Conservation (phyloP, 352 stramenopile genomes). For the Pythium phragmitis region DNA sequence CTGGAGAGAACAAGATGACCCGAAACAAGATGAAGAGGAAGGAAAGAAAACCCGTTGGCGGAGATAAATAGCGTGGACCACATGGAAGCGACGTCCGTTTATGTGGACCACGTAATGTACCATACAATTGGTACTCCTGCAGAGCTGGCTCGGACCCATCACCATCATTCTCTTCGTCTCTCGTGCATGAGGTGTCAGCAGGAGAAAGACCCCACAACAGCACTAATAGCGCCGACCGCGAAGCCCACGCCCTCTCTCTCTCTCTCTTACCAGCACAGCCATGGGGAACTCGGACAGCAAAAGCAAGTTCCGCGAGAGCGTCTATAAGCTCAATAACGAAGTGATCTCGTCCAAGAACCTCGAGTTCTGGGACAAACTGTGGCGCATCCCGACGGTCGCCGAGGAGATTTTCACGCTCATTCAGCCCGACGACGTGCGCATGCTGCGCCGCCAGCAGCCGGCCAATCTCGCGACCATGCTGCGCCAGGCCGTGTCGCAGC, state of each 20-base stretch:
- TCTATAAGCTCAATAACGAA: constrained; percentile 91
- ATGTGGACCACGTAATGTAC: constrained; percentile 11
- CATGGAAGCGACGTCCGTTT: neutral
- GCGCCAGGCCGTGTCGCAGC: constrained; percentile 70
- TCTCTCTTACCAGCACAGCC: neutral
- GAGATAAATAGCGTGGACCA: constrained; percentile 4
- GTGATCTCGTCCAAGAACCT: constrained; percentile 83
- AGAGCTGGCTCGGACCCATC: constrained; percentile 3
- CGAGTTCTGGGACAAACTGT: constrained; percentile 91
- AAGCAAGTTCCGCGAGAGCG: constrained; percentile 90
- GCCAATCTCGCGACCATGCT: constrained; percentile 84
- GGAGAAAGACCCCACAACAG: constrained; percentile 7
- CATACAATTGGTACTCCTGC: neutral
- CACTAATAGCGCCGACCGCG: neutral
- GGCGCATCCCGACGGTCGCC: constrained; percentile 84
- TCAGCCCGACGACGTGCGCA: constrained; percentile 86
- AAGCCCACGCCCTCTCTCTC: neutral
- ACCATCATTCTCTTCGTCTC: constrained; percentile 17
- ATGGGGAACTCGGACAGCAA: constrained; percentile 91
- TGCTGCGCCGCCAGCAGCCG: constrained; percentile 83
- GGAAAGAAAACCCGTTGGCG: no score
- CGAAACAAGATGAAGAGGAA: neutral
- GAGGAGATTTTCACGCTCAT: constrained; percentile 91
- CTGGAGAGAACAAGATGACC: neutral
- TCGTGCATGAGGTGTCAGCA: constrained; percentile 20